Percentiles rank a stretch among this genome's conserved stretches.
Conservation (phyloP, 768 basidiomycete genomes). For the Cubamyces sp. region DNA sequence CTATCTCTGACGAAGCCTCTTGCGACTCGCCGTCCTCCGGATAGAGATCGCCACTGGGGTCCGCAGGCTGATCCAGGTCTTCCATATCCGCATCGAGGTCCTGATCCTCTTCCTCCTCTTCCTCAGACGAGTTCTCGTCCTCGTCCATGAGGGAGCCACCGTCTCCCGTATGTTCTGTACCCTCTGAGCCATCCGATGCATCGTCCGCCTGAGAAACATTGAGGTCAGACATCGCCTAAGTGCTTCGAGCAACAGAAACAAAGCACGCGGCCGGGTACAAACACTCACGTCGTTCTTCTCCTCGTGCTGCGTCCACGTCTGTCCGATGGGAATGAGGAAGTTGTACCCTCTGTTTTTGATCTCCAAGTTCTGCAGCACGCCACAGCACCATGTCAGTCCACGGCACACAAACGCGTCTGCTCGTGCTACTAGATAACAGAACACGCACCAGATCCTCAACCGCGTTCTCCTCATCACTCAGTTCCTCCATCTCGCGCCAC, state of each 20-base stretch:
- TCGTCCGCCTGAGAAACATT: constrained; percentile 37
- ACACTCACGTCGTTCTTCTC: constrained; percentile 79
- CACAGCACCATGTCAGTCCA: not conserved
- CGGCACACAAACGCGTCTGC: not conserved
- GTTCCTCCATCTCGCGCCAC: constrained; percentile 77
- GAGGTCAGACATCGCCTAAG: not conserved
- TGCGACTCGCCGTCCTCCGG: constrained; percentile 44
- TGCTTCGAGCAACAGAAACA: no score
- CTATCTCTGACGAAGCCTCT: constrained; percentile 13
- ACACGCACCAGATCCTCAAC: constrained; percentile 73
- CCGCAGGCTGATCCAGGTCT: constrained; percentile 50
- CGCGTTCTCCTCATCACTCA: constrained; percentile 84
- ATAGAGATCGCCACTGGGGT: constrained; percentile 43
- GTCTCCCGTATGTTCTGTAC: constrained; percentile 43
- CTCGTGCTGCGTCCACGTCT: constrained; percentile 72
- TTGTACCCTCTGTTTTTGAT: constrained; percentile 69
- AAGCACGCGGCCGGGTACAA: not conserved
- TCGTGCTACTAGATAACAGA: not conserved
- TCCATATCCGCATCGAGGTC: constrained; percentile 72
- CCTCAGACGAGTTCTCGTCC: constrained; percentile 37
- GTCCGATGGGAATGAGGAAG: constrained; percentile 76
- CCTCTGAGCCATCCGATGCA: constrained; percentile 36
- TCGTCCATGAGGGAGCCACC: constrained; percentile 43
- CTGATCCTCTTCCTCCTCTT: constrained; percentile 50
- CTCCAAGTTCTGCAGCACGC: constrained; percentile 49